A percentile compares a stretch with the other conserved stretches of the same genome.
Evolutionary conservation across 371 early-diverging fungal genomes (phyloP).

Genomic region (Gilbertella persicaria): DNA sequence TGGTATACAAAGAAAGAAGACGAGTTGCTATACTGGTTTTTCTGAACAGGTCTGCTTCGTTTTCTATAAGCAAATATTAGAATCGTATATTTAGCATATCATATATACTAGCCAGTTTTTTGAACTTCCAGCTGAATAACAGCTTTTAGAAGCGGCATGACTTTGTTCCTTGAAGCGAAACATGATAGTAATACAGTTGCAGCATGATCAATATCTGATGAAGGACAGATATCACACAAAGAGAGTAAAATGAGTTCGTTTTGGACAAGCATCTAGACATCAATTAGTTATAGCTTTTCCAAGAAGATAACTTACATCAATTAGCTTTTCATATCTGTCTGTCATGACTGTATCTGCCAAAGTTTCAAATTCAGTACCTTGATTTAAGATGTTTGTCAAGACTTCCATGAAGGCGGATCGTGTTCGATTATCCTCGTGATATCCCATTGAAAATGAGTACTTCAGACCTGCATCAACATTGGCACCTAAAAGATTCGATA

Average conservation of each 20-base stretch:
- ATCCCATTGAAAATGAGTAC: constrained; percentile 83
- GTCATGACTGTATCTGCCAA: constrained; percentile 71
- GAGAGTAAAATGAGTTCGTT: constrained; percentile 72
- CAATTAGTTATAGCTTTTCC: background rate
- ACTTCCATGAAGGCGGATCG: constrained; percentile 88
- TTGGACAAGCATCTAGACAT: constrained; percentile 51
- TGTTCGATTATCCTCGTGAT: constrained; percentile 83
- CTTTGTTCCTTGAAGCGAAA: constrained; percentile 73
- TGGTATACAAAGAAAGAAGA: constrained; percentile 79
- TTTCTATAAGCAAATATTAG: constrained; percentile 42
- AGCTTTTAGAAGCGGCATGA: constrained; percentile 69
- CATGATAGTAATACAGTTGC: constrained; percentile 70
- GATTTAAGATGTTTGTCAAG: constrained; percentile 80
- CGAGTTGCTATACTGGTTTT: constrained; percentile 88
- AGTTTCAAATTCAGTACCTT: constrained; percentile 81
- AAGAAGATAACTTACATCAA: constrained; percentile 50
- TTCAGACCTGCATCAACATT: constrained; percentile 89
- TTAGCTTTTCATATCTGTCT: constrained; percentile 68
- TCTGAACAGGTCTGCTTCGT: constrained; percentile 85
- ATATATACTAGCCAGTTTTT: constrained; percentile 58
- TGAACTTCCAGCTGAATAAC: constrained; percentile 82
- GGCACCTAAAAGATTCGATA: constrained; percentile 83
- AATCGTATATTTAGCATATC: background rate
- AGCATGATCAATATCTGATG: constrained; percentile 82
- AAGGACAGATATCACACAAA: constrained; percentile 80